Percentiles rank a stretch among this genome's conserved stretches.
Conservation (phyloP, 352 stramenopile species). For the Pythium aquatile region DNA sequence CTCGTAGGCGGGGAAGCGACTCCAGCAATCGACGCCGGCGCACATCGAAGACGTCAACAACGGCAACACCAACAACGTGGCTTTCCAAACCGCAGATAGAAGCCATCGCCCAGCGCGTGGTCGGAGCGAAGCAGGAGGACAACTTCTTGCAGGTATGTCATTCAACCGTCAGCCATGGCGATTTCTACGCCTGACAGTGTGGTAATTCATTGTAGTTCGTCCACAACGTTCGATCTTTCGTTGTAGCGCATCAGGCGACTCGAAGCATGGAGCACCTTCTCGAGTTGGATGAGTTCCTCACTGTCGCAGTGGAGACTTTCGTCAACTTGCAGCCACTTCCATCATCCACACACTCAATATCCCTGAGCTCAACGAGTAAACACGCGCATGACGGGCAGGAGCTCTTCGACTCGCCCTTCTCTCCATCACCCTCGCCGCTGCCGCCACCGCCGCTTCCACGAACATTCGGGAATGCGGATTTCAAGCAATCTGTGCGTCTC, state of each 20-base stretch:
- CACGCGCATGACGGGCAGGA: conserved; percentile 18
- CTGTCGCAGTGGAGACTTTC: conserved; percentile 17
- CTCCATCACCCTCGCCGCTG: conserved; percentile 22
- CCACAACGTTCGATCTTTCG: conserved; percentile 16
- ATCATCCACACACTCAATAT: not conserved
- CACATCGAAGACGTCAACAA: not conserved
- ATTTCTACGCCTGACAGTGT: not conserved
- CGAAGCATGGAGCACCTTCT: conserved; percentile 13
- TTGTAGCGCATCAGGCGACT: not conserved
- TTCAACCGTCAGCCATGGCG: no score
- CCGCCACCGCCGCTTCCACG: conserved; percentile 24
- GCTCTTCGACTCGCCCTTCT: not conserved
- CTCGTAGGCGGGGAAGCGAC: conserved; percentile 3
- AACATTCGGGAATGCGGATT: conserved; percentile 4
- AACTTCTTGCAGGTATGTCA: conserved; percentile 41
- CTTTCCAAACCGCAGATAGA: conserved; percentile 52
- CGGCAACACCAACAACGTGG: conserved; percentile 27
- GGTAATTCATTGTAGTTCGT: conserved; percentile 16
- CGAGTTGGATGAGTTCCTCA: conserved; percentile 21
- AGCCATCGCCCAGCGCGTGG: conserved; percentile 38
- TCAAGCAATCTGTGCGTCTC: not conserved
- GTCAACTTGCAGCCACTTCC: not conserved
- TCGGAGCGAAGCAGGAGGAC: conserved; percentile 48
- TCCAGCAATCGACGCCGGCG: conserved; percentile 1
- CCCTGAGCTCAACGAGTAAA: conserved; percentile 19